Base-by-base conservation (phyloP, 1,139 yeast species). In the Kurtzmaniella quercitrusa region DNA sequence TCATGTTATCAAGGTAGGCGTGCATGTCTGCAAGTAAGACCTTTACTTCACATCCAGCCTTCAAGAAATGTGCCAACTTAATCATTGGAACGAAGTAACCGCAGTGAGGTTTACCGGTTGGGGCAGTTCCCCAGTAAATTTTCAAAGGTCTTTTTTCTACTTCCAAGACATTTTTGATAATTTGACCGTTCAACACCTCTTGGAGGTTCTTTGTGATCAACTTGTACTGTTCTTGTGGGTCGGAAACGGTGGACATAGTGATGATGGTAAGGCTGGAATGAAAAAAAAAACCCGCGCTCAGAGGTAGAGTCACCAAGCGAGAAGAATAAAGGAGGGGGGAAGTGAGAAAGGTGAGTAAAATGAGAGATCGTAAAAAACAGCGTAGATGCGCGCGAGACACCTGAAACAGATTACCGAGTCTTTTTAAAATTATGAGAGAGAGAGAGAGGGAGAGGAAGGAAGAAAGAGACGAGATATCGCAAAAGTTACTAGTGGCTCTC, bases 81-180 rank as follows among this genome's bases (percentile, higher is more conserved):
- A 94, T 84, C 98, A 94, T 89, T 43, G 98, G 94, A 36, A 93
- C 98, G 63, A 93, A 89, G 76, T 94, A 94, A 38, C 97, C 99
- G 71, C 98, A 91, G 67, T 94, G 99, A 38, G 98, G 97, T 65
- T 81, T 87, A 40, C 99, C 99, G 5, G 99, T 94, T 34, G 68
- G 68, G 14, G 77, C 77, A 19, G 78, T 71, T 12, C 98, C 97
- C 98, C 98, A 94, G 80, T 94, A 94, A 57, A 94, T 68, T 59
- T 80, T 85, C 53, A 91, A 61, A 5, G 96, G 91, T 52, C 95
- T 78, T 56, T 88, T 78, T 59, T 87, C 84, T 47, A 79, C 83
- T 59, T 84, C 95, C 50, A 93, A 73, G 30, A 89, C 80, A 57
- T 88, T 78, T 61, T 86, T 85, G 66, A 94, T 88, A 66, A 89